Percentiles rank a stretch among this genome's conserved stretches.
Conservation (phyloP, 257 asterid species). For the Solanum commersonii region DNA sequence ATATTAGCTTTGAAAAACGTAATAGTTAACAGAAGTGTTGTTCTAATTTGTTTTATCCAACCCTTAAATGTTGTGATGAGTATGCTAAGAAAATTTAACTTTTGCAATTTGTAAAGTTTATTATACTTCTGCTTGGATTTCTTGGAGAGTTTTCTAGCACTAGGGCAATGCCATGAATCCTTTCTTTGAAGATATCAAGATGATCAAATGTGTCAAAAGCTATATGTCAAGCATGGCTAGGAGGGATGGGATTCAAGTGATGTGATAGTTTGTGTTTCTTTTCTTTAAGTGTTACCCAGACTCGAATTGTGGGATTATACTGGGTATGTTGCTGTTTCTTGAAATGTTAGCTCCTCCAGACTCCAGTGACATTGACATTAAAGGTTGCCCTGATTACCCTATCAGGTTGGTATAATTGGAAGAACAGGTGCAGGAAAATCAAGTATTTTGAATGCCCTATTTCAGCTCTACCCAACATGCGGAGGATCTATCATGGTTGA, state of each 20-base stretch:
- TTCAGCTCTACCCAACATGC: constrained; percentile 65
- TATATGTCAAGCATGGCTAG: background rate
- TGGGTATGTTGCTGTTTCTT: background rate
- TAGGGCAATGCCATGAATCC: background rate
- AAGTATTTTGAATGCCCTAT: constrained; percentile 71
- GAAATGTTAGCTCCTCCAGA: background rate
- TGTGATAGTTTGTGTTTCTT: background rate
- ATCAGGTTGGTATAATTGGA: constrained; percentile 88
- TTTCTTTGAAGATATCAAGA: background rate
- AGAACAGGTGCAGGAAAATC: constrained; percentile 99
- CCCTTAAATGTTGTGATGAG: background rate
- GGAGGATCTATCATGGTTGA: constrained; percentile 62
- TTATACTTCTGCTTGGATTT: background rate
- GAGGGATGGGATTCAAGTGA: background rate
- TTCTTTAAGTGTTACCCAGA: background rate
- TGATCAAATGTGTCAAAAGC: background rate
- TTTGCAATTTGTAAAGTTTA: background rate
- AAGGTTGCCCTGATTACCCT: background rate
- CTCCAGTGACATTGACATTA: background rate
- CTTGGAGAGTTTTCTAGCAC: background rate
- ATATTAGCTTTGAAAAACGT: background rate
- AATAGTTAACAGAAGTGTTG: background rate
- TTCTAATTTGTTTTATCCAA: background rate
- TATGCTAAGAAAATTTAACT: background rate
- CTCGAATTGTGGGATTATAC: background rate